phyloP scores from a whole-genome alignment of 768 basidiomycete genomes.

The Fibroporia radiculosa region DNA sequence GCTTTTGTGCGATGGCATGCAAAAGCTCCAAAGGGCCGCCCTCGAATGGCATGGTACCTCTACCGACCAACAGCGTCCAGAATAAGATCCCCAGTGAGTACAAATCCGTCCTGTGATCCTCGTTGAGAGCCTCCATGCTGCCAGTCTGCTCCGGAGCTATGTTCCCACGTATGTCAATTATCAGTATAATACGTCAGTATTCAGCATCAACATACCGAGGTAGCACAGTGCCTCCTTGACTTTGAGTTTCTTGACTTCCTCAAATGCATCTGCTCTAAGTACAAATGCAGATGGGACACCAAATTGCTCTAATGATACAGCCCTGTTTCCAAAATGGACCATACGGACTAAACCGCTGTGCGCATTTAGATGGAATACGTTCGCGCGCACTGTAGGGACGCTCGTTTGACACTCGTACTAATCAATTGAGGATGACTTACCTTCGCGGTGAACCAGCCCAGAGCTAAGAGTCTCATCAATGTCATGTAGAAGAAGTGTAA shows the following conservation, averaged over 20 bases:
- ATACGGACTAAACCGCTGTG: constrained; percentile 63
- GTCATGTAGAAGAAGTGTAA: constrained; percentile 14
- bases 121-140: constrained; percentile 60
- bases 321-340: constrained; percentile 70
- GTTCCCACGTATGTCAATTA: neutral
- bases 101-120: constrained; percentile 68
- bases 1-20: constrained; percentile 64
- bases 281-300: constrained; percentile 69
- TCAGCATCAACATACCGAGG: constrained; percentile 25
- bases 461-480: too few relatives aligned
- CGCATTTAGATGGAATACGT: constrained; percentile 67
- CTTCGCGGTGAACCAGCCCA: constrained; percentile 64
- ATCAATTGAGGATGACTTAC: constrained; percentile 21
- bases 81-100: constrained; percentile 69
- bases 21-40: constrained; percentile 48
- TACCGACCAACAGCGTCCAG: constrained; percentile 69
- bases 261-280: constrained; percentile 39
- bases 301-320: constrained; percentile 61
- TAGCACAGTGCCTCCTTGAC: constrained; percentile 73
- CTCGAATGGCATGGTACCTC: constrained; percentile 35
- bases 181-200: neutral
- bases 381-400: constrained; percentile 50
- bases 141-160: constrained; percentile 68
- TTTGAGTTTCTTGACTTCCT: constrained; percentile 57
- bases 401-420: neutral